phyloP scores from a whole-genome alignment of 768 basidiomycete genomes.

The Xerocomellus chrysenteron region DNA sequence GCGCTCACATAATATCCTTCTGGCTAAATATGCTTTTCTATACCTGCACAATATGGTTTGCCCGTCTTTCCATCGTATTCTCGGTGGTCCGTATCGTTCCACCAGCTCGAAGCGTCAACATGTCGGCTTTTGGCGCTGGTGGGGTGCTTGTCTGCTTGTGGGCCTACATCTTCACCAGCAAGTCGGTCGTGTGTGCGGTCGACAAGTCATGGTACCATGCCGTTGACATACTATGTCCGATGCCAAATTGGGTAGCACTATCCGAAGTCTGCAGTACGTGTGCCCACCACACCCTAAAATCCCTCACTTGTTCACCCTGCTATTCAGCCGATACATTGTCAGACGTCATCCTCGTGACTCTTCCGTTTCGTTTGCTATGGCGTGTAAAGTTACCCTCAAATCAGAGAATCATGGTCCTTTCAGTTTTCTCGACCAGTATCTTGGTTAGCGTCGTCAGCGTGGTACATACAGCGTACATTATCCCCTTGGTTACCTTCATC shows the following conservation, averaged over 20 bases:
- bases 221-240: slow-evolving; percentile 39
- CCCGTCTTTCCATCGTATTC: slow-evolving; percentile 25
- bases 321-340: slow-evolving; percentile 46
- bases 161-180: slow-evolving; percentile 16
- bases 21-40: slow-evolving; percentile 23
- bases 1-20: slow-evolving; percentile 15
- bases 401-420: slow-evolving; percentile 39
- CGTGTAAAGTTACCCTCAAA: slow-evolving; percentile 42
- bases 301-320: neutral
- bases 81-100: slow-evolving; percentile 27
- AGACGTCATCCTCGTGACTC: slow-evolving; percentile 44
- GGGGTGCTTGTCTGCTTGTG: slow-evolving; percentile 20
- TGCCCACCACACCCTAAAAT: neutral
- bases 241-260: slow-evolving; percentile 47
- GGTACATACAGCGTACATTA: slow-evolving; percentile 43
- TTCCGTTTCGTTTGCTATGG: slow-evolving; percentile 47
- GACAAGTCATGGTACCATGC: slow-evolving; percentile 38
- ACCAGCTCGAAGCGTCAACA: slow-evolving; percentile 8
- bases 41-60: slow-evolving; percentile 28
- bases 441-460: slow-evolving; percentile 44
- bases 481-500: slow-evolving; percentile 25
- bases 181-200: slow-evolving; percentile 43
- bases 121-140: neutral
- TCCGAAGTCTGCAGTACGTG: slow-evolving; percentile 53
- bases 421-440: slow-evolving; percentile 54